Evolutionary conservation across 176 grass and related monocot species (phyloP), one percentile per base, ranked within the genome.

Genomic region (Carex littledalei): DNA sequence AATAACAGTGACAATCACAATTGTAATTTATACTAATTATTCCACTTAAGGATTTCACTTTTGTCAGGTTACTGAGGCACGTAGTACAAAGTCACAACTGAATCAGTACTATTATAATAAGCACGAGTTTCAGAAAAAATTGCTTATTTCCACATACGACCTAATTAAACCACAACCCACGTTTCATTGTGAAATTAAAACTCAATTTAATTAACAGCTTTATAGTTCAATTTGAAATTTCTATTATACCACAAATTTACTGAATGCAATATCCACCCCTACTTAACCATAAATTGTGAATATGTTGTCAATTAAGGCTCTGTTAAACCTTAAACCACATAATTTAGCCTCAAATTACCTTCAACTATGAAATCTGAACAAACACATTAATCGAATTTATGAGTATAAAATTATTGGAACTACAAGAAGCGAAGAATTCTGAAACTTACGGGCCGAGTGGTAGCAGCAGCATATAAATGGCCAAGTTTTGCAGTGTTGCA

Each of bases 381-480:
- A 50, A 50, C 11, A 50, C 9, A 50, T 50, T 14, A 13, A 53
- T 32, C 2, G 6, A 55, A 55, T 29, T 21, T 47, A 47, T 47
- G 47, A 50, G 47, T 50, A 50, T 50, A 50, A 11, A 50, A 12
- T 12, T 12, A 12, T 50, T 2, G 8, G 26, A 63, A 55, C 24
- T 18, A 58, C 21, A 3, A 62, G 47, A 49, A 11, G 47, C 2
- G 47, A 50, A 50, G 9, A 63, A 62, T 63, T 53, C 6, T 20
- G 32, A 35, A 32, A 26, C 21, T 85, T 94, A 98, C 93, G 39
- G 87, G 90, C 41, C 90, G 57, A 90, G 96, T 94, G 39, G 84
- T 88, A 74, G 96, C 93, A 81, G 96, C 93, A 74, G 96, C 96
- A 81, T 99, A 95, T 76, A 99, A 79, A 88, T 95, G 88, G 14